phyloP scores from a whole-genome alignment of 2,329 filamentous ascomycete genomes.

The Exophiala lecanii-corni region DNA sequence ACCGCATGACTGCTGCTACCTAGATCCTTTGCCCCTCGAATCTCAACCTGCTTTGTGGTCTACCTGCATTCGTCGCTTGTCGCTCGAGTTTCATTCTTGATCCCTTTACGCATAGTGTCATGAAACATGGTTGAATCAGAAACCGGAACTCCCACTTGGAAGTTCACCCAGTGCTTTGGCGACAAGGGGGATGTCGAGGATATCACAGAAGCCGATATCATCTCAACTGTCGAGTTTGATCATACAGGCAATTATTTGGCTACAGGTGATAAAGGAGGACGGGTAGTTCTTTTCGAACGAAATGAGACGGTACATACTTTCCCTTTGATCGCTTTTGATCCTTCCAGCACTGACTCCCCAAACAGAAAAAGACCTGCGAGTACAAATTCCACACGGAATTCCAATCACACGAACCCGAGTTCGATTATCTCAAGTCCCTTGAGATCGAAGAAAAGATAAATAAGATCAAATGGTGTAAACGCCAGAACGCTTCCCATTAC shows the following conservation, averaged over 20 bases:
- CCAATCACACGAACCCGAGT: slow-evolving; percentile 98
- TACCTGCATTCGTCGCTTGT: too few species aligned
- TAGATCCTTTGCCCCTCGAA: too few species aligned
- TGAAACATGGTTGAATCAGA: slow-evolving; percentile 93
- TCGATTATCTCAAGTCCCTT: slow-evolving; percentile 97
- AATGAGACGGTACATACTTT: slow-evolving; percentile 78
- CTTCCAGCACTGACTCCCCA: slow-evolving; percentile 11
- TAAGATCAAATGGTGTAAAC: slow-evolving; percentile 99
- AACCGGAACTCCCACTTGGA: slow-evolving; percentile 93
- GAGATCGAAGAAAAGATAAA: slow-evolving; percentile 99
- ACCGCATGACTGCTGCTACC: too few species aligned
- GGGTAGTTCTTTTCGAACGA: slow-evolving; percentile 55
- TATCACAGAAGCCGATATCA: slow-evolving; percentile 74
- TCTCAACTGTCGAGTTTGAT: slow-evolving; percentile 50
- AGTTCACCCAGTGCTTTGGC: slow-evolving; percentile 99
- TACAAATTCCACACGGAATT: slow-evolving; percentile 99
- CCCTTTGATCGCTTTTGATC: not conserved
- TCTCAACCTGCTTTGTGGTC: too few species aligned
- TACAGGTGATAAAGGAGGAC: slow-evolving; percentile 49
- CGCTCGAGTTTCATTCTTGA: too few species aligned
- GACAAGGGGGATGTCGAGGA: slow-evolving; percentile 99
- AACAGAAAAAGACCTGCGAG: slow-evolving; percentile 98
- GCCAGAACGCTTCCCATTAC: slow-evolving; percentile 98
- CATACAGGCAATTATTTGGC: slow-evolving; percentile 50
- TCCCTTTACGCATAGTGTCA: slow-evolving; percentile 26